Conservation (phyloP, 495 filamentous ascomycete species). For the Penicillium maclennaniae region DNA sequence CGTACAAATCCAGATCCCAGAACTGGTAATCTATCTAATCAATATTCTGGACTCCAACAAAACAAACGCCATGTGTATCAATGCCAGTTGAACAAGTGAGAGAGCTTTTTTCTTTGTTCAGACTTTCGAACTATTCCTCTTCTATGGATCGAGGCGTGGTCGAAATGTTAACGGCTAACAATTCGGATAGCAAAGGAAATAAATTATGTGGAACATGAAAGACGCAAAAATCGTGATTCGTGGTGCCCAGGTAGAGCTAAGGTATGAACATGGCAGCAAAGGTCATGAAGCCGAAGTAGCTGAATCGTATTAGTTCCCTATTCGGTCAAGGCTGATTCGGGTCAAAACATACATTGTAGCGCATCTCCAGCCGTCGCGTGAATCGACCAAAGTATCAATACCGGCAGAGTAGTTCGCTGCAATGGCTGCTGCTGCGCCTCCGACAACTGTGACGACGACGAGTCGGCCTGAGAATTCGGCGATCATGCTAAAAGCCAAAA, state of each 20-base stretch:
- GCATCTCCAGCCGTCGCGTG: constrained; percentile 41
- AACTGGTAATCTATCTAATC: background rate
- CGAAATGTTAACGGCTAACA: background rate
- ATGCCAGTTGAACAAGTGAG: background rate
- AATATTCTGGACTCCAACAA: background rate
- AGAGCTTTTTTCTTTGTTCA: background rate
- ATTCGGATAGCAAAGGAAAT: background rate
- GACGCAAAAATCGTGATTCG: constrained; percentile 4
- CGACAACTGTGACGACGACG: constrained; percentile 44
- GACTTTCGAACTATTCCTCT: background rate
- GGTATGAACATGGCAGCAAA: constrained; percentile 40
- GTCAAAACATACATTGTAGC: constrained; percentile 32
- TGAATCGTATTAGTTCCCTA: constrained; percentile 14
- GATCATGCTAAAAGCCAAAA: constrained; percentile 55
- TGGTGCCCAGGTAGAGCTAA: constrained; percentile 6
- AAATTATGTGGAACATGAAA: constrained; percentile 8
- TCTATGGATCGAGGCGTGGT: background rate
- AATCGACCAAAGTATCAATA: constrained; percentile 33
- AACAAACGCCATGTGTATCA: constrained; percentile 8
- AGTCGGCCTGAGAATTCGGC: constrained; percentile 52
- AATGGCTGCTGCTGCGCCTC: constrained; percentile 35
- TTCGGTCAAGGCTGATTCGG: background rate
- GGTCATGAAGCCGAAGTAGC: constrained; percentile 45
- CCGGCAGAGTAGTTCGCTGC: constrained; percentile 38
- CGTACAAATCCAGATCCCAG: background rate